Base-by-base conservation (phyloP, 2,329 filamentous ascomycete species). In the Aspergillus jensenii region DNA sequence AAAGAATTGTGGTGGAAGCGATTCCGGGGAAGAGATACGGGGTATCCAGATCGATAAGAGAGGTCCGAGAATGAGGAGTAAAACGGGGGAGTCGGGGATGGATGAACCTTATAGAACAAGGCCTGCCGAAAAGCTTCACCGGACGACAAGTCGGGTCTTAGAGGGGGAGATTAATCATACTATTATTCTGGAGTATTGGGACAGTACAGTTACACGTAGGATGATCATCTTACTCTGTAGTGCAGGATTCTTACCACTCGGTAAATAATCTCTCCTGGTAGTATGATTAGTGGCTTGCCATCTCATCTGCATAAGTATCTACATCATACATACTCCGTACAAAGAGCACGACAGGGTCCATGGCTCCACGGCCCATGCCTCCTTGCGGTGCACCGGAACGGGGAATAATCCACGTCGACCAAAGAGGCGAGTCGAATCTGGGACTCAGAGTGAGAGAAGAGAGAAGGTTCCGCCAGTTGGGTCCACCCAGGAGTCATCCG, bases 401-500 rank as follows among this genome's bases (percentile, higher is more conserved):
- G 27, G 27, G 9, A 25, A 25, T 25, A 6, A 25, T 25, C 23
- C 23, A 25, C 23, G 7, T 25, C 6, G 23, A 25, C 23, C 27
- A 11, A 31, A 31, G 27, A 31, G 27, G 27, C 27, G 27, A 31
- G 27, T 31, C 27, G 27, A 31, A 8, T 11, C 9, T 31, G 27
- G 27, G 27, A 21, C 21, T 21, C 21, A 21, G 21, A 21, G 21
- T 21, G 21, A 31, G 9, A 31, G 27, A 31, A 11, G 27, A 31
- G 27, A 11, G 27, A 31, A 25, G 23, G 27, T 21, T 15, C 19
- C 12, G 41, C 21, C 17, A 23, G 41, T 19, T 53, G 51, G 52
- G 41, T 56, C 51, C 52, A 59, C 46, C 45, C 44, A 49, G 50
- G 54, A 56, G 59, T 62, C 60, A 62, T 61, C 60, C 45, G 60